phyloP scores from a whole-genome alignment of 768 basidiomycete species.

The Pleurotus pulmonarius region DNA sequence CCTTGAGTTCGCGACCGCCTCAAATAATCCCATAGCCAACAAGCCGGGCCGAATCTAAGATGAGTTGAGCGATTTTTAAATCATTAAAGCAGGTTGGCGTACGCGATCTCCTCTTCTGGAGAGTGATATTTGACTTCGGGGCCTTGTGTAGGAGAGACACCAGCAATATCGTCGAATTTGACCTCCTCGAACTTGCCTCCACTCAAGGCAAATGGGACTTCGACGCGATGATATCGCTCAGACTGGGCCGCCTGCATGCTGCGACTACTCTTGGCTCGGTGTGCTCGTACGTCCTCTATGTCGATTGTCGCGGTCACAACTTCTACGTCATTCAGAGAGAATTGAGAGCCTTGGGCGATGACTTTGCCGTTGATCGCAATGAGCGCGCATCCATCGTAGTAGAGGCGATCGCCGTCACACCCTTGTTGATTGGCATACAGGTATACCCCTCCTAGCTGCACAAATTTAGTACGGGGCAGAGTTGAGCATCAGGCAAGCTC shows the following conservation, averaged over 20 bases:
- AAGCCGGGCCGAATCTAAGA: constrained; percentile 89
- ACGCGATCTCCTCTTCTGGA: constrained; percentile 99
- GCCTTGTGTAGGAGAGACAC: constrained; percentile 29
- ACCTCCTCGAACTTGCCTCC: constrained; percentile 69
- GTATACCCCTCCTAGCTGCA: constrained; percentile 91
- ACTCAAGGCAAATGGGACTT: constrained; percentile 77
- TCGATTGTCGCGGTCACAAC: constrained; percentile 95
- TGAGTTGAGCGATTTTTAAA: background rate
- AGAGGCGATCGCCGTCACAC: constrained; percentile 95
- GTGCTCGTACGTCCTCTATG: constrained; percentile 93
- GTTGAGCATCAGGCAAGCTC: background rate
- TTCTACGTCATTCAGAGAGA: constrained; percentile 93
- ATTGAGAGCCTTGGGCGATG: constrained; percentile 94
- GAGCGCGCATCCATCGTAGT: constrained; percentile 97
- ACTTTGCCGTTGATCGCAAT: constrained; percentile 93
- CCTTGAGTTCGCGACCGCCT: constrained; percentile 90
- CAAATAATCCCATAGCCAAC: constrained; percentile 99
- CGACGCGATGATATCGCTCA: constrained; percentile 76
- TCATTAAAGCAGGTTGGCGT: constrained; percentile 26
- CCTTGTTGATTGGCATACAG: constrained; percentile 99
- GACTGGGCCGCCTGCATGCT: constrained; percentile 85
- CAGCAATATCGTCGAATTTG: constrained; percentile 44
- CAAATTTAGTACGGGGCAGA: constrained; percentile 1
- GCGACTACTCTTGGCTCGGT: constrained; percentile 79
- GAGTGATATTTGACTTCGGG: constrained; percentile 67